Evolutionary conservation across 2,329 filamentous ascomycete species (phyloP).

Genomic region (Beauveria sp.): DNA sequence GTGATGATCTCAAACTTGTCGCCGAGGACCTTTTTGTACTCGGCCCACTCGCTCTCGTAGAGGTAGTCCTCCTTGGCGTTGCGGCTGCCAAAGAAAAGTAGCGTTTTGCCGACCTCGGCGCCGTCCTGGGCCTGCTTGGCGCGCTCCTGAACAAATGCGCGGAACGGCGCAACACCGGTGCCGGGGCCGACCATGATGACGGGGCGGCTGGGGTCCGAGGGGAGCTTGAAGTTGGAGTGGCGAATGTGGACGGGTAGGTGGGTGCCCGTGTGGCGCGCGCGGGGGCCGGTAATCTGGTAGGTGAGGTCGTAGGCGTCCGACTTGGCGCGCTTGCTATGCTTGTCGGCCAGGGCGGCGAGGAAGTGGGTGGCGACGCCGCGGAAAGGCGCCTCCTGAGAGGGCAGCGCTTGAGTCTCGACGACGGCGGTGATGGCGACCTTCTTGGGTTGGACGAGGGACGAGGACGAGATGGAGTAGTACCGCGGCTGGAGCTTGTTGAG

Average conservation of each 20-base stretch:
- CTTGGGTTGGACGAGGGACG: slow-evolving; percentile 85
- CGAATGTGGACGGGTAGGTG: slow-evolving; percentile 93
- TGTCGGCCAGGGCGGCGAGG: slow-evolving; percentile 87
- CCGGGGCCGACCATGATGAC: slow-evolving; percentile 95
- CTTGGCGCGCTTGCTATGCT: slow-evolving; percentile 81
- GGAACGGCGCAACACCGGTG: slow-evolving; percentile 94
- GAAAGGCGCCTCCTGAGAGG: slow-evolving; percentile 71
- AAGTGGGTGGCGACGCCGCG: slow-evolving; percentile 98
- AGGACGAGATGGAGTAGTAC: slow-evolving; percentile 99
- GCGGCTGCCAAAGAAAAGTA: slow-evolving; percentile 94
- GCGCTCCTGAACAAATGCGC: slow-evolving; percentile 89
- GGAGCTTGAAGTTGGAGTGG: slow-evolving; percentile 98
- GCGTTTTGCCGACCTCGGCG: slow-evolving; percentile 73
- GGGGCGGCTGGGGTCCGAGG: slow-evolving; percentile 87
- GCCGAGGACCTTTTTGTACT: slow-evolving; percentile 75
- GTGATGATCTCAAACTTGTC: slow-evolving; percentile 87
- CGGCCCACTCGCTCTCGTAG: slow-evolving; percentile 87
- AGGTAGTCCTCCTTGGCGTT: slow-evolving; percentile 85
- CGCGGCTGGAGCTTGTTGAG: slow-evolving; percentile 92
- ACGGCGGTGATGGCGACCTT: slow-evolving; percentile 94
- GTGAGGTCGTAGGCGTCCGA: slow-evolving; percentile 77
- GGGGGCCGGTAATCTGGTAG: slow-evolving; percentile 80
- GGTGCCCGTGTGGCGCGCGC: slow-evolving; percentile 95
- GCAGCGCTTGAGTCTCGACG: slow-evolving; percentile 74
- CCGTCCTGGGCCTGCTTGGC: slow-evolving; percentile 75